Evolutionary conservation across 192 early-diverging fungal species (phyloP).

Genomic region (Mortierella alpina): DNA sequence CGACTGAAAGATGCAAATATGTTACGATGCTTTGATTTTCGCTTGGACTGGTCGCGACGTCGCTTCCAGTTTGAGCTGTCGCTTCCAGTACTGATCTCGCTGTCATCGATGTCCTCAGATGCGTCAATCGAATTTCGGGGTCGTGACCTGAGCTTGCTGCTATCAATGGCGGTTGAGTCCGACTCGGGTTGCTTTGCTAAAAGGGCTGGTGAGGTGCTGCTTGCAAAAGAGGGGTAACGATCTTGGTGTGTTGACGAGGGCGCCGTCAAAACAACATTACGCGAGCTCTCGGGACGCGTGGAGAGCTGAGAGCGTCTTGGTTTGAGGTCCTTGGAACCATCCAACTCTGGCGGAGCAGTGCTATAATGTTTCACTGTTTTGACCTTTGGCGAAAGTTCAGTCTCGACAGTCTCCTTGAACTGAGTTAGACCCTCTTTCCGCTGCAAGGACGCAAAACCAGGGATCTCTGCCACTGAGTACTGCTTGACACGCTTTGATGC

Average conservation of each 20-base stretch:
- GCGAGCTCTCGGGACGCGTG: background rate
- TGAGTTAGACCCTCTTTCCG: constrained; percentile 7
- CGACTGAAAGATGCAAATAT: constrained; percentile 18
- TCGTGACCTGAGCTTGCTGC: background rate
- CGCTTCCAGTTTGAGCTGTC: background rate
- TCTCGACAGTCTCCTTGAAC: constrained; percentile 11
- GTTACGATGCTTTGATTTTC: background rate
- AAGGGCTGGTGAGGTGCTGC: constrained; percentile 16
- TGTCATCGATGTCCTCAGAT: background rate
- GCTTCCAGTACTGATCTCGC: background rate
- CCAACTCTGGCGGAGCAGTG: constrained; percentile 26
- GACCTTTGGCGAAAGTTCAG: constrained; percentile 13
- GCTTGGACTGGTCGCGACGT: background rate
- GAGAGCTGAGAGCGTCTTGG: background rate
- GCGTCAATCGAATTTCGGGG: background rate
- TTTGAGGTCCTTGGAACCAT: background rate
- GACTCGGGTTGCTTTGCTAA: background rate
- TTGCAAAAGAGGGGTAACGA: constrained; percentile 28
- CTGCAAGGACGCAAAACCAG: constrained; percentile 15
- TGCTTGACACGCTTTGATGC: background rate
- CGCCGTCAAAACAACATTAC: background rate
- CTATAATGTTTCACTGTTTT: constrained; percentile 3
- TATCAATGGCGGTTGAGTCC: constrained; percentile 8
- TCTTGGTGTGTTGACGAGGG: constrained; percentile 19
- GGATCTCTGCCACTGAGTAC: constrained; percentile 39